Evolutionary conservation across 148 eudicot genomes (phyloP).

Genomic region (Agrostemma githago): DNA sequence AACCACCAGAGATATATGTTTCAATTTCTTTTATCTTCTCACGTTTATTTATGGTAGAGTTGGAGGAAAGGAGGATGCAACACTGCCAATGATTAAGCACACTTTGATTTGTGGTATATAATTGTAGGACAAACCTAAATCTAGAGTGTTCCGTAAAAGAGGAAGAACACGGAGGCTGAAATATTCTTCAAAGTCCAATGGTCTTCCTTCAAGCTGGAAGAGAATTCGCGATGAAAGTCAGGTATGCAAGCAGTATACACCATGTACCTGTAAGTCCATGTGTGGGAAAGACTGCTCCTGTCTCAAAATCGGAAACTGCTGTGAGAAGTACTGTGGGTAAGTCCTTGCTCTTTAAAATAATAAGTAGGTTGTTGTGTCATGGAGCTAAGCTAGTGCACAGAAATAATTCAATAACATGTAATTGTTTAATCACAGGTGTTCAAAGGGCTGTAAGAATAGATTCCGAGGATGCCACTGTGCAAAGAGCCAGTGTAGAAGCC

Average conservation of each 20-base stretch:
- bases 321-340: constrained; percentile 97
- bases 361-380: neutral
- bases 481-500: constrained; percentile 93
- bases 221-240: constrained; percentile 60
- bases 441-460: constrained; percentile 84
- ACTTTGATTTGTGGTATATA: constrained; percentile 1
- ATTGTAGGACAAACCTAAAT: constrained; percentile 28
- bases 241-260: constrained; percentile 62
- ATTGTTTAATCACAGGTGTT: constrained; percentile 50
- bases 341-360: constrained; percentile 14
- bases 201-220: constrained; percentile 79
- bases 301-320: constrained; percentile 62
- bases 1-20: neutral
- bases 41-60: neutral
- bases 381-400: neutral
- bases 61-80: neutral
- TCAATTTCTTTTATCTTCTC: too few species aligned
- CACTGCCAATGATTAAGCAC: neutral
- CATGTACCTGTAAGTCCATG: constrained; percentile 64
- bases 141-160: constrained; percentile 63
- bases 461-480: constrained; percentile 99
- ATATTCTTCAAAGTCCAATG: constrained; percentile 74
- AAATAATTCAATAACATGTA: constrained; percentile 2
- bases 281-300: constrained; percentile 95
- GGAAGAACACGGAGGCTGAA: constrained; percentile 72